Percentiles rank a stretch among this genome's conserved stretches.
Evolutionary conservation across 2,329 filamentous ascomycete species (phyloP).

Genomic region (Periconia macrospinosa): DNA sequence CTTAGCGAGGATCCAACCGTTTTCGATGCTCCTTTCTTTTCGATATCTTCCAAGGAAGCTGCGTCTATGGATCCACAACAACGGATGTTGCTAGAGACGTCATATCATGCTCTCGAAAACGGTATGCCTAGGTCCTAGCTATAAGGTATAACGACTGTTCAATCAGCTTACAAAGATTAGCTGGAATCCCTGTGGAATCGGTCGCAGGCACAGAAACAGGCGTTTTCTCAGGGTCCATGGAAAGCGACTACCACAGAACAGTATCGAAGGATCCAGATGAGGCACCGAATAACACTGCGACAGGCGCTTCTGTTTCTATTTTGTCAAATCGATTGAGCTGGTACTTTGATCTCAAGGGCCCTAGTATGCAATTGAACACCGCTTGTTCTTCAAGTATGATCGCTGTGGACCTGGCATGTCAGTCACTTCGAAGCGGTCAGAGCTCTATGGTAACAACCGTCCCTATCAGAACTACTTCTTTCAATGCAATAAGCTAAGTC

Average conservation of each 20-base stretch:
- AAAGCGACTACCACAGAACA: constrained; percentile 5
- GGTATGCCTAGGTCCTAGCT: neutral
- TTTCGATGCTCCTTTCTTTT: constrained; percentile 16
- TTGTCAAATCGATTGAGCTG: constrained; percentile 22
- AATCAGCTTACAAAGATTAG: neutral
- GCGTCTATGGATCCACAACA: constrained; percentile 21
- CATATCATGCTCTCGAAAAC: constrained; percentile 21
- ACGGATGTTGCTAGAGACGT: constrained; percentile 14
- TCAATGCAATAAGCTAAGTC: too few relatives aligned
- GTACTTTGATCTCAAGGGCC: constrained; percentile 28
- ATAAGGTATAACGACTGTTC: neutral
- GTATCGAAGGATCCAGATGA: constrained; percentile 9
- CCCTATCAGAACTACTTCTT: too few relatives aligned
- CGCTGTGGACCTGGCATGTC: constrained; percentile 25
- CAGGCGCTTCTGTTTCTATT: constrained; percentile 2
- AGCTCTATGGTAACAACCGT: constrained; percentile 13
- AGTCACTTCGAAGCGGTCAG: constrained; percentile 9
- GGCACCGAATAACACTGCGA: constrained; percentile 12
- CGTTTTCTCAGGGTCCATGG: constrained; percentile 2
- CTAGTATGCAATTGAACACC: constrained; percentile 28
- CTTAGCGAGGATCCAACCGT: constrained; percentile 1
- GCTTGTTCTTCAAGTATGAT: constrained; percentile 29
- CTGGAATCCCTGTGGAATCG: constrained; percentile 11
- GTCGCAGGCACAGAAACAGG: constrained; percentile 4
- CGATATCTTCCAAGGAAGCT: constrained; percentile 10